Base-by-base conservation (phyloP, 345 rosid species). In the Eucalyptus erythrocorys region DNA sequence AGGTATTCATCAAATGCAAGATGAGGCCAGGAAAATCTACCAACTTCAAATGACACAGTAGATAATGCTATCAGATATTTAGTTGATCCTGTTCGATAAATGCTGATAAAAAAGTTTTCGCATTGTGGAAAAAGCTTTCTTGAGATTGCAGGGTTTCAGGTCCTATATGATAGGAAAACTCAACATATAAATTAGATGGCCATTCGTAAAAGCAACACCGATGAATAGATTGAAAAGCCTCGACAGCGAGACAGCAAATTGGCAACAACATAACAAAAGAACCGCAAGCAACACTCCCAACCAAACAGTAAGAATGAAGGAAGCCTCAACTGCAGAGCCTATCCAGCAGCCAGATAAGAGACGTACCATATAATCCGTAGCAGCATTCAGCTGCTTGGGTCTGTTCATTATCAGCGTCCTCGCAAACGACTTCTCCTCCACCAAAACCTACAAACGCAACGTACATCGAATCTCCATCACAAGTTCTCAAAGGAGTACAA, bases 321-420 rank as follows among this genome's bases (percentile, higher is more conserved):
- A 89, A 90, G 85, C 48, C 71, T 45, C 13, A 42, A 30, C 40
- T n/a, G 32, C 89, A 45, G 17, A 27, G 85, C 68, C 71, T 68
- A 59, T 80, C 81, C 87, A 16, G 88, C 42, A 14, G 55, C 64
- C 80, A 26, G 71, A 88, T 53, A 32, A 48, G 57, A 84, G n/a
- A 24, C 79, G 87, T 90, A 96, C 99, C 98, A 97, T 97, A 51
- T 86, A 86, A 89, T 55, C 89, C 37, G 93, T 93, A 80, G 94
- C 90, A 51, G 97, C 97, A 93, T 97, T 97, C 87, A 97, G 92
- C 68, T 94, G 97, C 92, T 91, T 94, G 48, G 96, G 92, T 92
- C 94, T 92, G 94, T 97, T 97, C 37, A 97, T 87, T 30, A 91
- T 94, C 90, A 97, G 90, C 40, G 87, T 94, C 91, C 95, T 95